Base-by-base conservation (phyloP, 1,284 basidiomycete species). In the Athelia psychrophila region DNA sequence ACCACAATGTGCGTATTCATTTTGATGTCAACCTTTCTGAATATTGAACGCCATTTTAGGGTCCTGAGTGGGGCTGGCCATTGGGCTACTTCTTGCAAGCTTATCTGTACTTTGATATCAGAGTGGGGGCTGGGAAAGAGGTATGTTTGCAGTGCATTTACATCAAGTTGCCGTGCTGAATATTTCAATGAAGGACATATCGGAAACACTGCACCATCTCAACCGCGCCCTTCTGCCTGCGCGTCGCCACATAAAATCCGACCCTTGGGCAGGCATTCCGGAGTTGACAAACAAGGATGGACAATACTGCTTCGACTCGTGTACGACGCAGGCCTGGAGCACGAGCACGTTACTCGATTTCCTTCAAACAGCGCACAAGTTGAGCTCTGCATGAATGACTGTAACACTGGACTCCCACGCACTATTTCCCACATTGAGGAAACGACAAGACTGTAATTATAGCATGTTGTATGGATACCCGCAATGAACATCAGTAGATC, bases 61-160 rank as follows among this genome's bases (percentile, higher is more conserved):
- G 90, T 25, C 89, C 89, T 3, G 92, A 95, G 68, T 97, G 93
- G 94, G 90, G 87, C 13, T 95, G 93, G 91, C 93, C 94, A 10
- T 74, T 93, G 48, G 96, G 96, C 10, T 98, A 94, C 76, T 98
- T 97, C 80, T 73, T 99, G 58, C 86, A 92, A 48, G 95, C 96
- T 0, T 96, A 93, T 70, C 79, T 97, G 48, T 71, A 90, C 64
- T 97, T 97, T 66, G 91, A 96, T 63, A 81, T 73, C 3, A 69
- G 68, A 19, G 76, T 73, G 18, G 86, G 84, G 2, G 69, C 64
- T 10, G 88, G 88, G 24, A 82, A 83, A 63, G 65, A 82, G 65
- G 91, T 92, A 53, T 58, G 86, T 75, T 2, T 24, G 42, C 23
- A 40, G 16, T 38, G 32, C 18, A 35, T 3, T n/a, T 36, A 10